phyloP scores from a whole-genome alignment of 306 rosid species.

The Ammopiptanthus mongolicus region DNA sequence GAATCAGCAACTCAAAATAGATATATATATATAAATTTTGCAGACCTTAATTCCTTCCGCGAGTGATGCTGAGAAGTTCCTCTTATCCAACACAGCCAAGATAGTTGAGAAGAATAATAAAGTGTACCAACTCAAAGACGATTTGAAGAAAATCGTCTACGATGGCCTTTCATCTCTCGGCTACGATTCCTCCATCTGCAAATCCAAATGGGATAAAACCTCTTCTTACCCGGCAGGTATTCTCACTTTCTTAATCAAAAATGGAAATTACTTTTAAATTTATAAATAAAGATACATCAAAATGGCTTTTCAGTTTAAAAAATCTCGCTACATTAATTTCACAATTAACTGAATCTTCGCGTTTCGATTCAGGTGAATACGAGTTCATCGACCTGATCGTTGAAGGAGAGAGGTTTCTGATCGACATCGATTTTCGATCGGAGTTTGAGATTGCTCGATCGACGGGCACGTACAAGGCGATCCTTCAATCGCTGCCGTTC shows the following conservation, averaged over 20 bases:
- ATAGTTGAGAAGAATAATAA: slow-evolving; percentile 71
- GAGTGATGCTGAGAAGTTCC: slow-evolving; percentile 76
- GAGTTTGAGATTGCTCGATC: slow-evolving; percentile 95
- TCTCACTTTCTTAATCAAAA: not conserved
- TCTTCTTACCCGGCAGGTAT: slow-evolving; percentile 63
- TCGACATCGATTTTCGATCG: slow-evolving; percentile 87
- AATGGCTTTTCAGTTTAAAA: too few relatives aligned
- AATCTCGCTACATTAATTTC: too few relatives aligned
- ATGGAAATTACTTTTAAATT: not conserved
- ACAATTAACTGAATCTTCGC: not conserved
- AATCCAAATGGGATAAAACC: slow-evolving; percentile 87
- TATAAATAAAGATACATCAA: too few relatives aligned
- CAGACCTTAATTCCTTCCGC: slow-evolving; percentile 73
- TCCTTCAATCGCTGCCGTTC: slow-evolving; percentile 76
- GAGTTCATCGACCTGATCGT: slow-evolving; percentile 76
- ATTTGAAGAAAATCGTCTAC: slow-evolving; percentile 56
- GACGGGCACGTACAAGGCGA: slow-evolving; percentile 70
- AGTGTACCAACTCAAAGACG: slow-evolving; percentile 56
- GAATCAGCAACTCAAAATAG: too few relatives aligned
- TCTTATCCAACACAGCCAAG: slow-evolving; percentile 73
- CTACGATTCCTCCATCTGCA: slow-evolving; percentile 74
- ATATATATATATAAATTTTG: not conserved
- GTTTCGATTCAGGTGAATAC: slow-evolving; percentile 67
- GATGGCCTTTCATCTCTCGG: slow-evolving; percentile 65
- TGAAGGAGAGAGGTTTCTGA: slow-evolving; percentile 66